Evolutionary conservation across 2,329 filamentous ascomycete genomes (phyloP), one percentile per base, ranked within the genome.

Genomic region (Penicillium sp.): DNA sequence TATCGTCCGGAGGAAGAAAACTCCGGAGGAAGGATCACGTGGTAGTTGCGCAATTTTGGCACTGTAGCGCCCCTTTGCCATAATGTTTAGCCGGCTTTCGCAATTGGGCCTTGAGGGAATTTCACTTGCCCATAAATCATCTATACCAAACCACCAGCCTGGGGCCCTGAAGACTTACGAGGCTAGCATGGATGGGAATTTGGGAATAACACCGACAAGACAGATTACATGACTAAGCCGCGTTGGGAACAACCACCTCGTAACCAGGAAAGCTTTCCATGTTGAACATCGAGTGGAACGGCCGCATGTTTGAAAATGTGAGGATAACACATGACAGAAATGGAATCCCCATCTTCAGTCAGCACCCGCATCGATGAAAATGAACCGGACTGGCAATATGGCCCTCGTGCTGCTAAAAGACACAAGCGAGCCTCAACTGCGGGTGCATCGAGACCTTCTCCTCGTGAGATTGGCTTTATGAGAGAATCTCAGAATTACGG

Each of bases 401-500:
- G 50, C 13, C 56, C 57, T 35, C 60, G 50, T 24, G 27, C 59
- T 11, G 41, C 57, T n/a, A 69, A 69, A 48, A 53, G 65, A 41
- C 66, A 55, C n/a, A 69, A 65, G 41, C 57, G 61, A 35, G 54
- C 56, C 24, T 63, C 55, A 6, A 48, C 45, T 6, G 33, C 49
- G 1, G 49, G 36, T 9, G 50, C 42, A 38, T 59, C 41, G 50
- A 53, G 56, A 55, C 62, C 63, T 20, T 61, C 60, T 35, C 55
- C 68, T 18, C 70, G 71, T 16, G 75, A 79, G 51, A 70, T 78
- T 25, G 77, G 77, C 9, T 64, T 81, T 49, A 82, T 83, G 79
- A 74, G 80, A 51, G 76, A 78, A 55, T 69, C 74, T 25, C 73
- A 71, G 14, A 73, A 73, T 25, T 70, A 74, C 27, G 76, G 74